Percentiles rank a stretch among this genome's conserved stretches.
Evolutionary conservation across 2,329 filamentous ascomycete species (phyloP).

Genomic region (Colletotrichum tofieldiae): DNA sequence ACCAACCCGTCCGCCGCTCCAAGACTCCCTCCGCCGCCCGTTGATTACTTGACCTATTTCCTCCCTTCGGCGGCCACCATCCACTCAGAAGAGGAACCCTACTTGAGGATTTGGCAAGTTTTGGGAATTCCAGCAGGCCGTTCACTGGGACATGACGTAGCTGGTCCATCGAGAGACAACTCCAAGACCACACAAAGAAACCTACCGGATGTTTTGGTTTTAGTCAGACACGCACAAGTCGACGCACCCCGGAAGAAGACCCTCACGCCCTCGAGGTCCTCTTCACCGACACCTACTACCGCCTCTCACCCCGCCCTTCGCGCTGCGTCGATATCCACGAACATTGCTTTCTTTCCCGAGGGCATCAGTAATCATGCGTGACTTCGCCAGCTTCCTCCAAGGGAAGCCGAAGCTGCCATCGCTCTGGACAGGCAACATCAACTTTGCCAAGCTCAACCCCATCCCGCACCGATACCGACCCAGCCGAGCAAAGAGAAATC

Average conservation of each 20-base stretch:
- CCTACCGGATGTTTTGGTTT: slow-evolving; percentile 31
- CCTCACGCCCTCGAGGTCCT: slow-evolving; percentile 8
- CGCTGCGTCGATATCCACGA: slow-evolving; percentile 13
- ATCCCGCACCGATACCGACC: slow-evolving; percentile 58
- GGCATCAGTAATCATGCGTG: slow-evolving; percentile 52
- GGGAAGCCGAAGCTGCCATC: slow-evolving; percentile 58
- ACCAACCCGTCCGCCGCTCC: neutral
- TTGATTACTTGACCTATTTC: slow-evolving; percentile 8
- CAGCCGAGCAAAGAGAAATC: slow-evolving; percentile 56
- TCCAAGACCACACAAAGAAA: slow-evolving; percentile 8
- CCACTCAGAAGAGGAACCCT: neutral
- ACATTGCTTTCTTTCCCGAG: neutral
- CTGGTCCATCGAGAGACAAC: slow-evolving; percentile 13
- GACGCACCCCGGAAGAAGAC: slow-evolving; percentile 21
- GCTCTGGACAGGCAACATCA: slow-evolving; percentile 58
- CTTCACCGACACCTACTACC: slow-evolving; percentile 16
- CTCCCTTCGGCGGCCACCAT: slow-evolving; percentile 18
- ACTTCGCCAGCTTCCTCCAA: slow-evolving; percentile 54
- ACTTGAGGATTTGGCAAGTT: slow-evolving; percentile 14
- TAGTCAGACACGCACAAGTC: slow-evolving; percentile 30
- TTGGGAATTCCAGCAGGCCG: slow-evolving; percentile 10
- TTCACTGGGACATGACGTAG: slow-evolving; percentile 33
- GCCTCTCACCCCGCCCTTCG: slow-evolving; percentile 12
- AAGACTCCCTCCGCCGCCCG: slow-evolving; percentile 1
- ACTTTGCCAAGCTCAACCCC: slow-evolving; percentile 60